Base-by-base conservation (phyloP, 768 basidiomycete species). In the Tulasnella sp. region DNA sequence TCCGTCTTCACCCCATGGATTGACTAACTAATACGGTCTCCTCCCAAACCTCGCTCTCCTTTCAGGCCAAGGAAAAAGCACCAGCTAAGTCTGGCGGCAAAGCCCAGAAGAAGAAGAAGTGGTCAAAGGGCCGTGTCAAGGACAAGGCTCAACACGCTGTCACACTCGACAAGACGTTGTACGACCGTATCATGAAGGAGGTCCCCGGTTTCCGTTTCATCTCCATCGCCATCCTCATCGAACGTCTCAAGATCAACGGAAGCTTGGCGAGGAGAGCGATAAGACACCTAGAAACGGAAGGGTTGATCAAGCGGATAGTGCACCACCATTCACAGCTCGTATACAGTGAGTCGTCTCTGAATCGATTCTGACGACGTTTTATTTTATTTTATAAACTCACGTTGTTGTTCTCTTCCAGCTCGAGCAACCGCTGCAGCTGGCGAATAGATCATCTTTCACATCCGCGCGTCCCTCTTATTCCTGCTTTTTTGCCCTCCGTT, bases 71-170 rank as follows among this genome's bases (percentile, higher is more conserved):
- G 50, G 64, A 58, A 47, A 88, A 88, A 80, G 84, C 85, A 77
- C 77, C 88, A 65, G 74, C 85, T 61, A 76, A 79, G 51, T 75
- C 81, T 65, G 66, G 64, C 24, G 86, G 88, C 71, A 92, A 92
- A 74, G 76, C 86, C 70, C 90, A 88, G 64, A 97, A 97, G 83
- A 98, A 98, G 83, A 98, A 98, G 90, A 98, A 98, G 83, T 97
- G 94, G 94, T 96, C 91, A 68, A 98, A 98, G 82, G 96, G 96
- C 73, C 98, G 98, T 78, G 96, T 99, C 75, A 99, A 99, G 86
- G 96, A 99, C 79, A 99, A 98, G 85, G 91, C 95, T 70, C 85
- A 89, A 71, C 94, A 98, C 82, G 81, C 90, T 68, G 93, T 97
- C 74, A 78, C 84, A 67, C 84, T 95, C 70, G 95, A 98, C 80